Base-by-base conservation (phyloP, 73 alveolate species). In the Paramecium sexaurelia region DNA sequence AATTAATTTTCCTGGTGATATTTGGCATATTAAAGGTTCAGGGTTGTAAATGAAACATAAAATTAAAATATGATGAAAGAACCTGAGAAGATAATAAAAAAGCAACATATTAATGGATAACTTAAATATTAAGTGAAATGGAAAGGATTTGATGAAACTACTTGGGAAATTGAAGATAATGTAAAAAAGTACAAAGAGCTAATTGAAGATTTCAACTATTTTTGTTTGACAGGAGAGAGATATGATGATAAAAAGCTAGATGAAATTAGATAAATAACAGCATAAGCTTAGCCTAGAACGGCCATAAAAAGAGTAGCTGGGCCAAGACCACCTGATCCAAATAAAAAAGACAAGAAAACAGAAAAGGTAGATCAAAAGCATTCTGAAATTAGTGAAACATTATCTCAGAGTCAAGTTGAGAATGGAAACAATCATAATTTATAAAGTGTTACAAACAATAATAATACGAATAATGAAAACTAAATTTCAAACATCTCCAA, bases 91-190 rank as follows among this genome's bases (percentile, higher is more conserved):
- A 71, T 71, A 20, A 29, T 71, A 9, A 71, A 71, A 71, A 71
- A 71, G 35, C 27, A 37, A 71, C 20, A 27, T 13, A 22, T 37
- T 7, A 71, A 71, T 71, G 56, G 56, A 33, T 29, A 29, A 33
- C 51, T 33, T 71, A 29, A 36, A 33, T 78, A 78, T 33, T 41
- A 45, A 40, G 75, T 78, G 17, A 78, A 78, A 43, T 78, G 90
- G 90, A 41, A 78, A 43, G 90, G 90, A n/a, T 78, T 43, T 78
- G 68, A 78, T 20, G 90, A 78, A 43, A 19, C 55, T 0, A 78
- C 90, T 22, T 78, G 90, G 90, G 90, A 78, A 78, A 8, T 24
- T 6, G 90, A 78, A 45, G 90, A 78, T 2, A 39, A 24, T 22
- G 68, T 78, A 22, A 22, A 39, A 19, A 43, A 78, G 51, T 45